phyloP scores from a whole-genome alignment of 2,329 filamentous ascomycete species.

The Colletotrichum karsti region DNA sequence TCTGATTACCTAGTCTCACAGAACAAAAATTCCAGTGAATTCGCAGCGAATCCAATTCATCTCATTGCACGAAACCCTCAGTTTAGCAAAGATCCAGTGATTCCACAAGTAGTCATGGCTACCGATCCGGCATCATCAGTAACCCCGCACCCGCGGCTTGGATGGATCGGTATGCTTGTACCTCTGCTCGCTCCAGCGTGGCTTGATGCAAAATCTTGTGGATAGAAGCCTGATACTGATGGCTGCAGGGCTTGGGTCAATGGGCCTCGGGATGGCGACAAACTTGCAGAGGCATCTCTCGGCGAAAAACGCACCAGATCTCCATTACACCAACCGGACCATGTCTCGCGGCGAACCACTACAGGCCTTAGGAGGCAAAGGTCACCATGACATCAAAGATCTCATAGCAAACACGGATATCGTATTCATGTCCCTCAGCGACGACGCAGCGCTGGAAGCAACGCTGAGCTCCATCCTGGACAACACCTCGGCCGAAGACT shows the following conservation, averaged over 20 bases:
- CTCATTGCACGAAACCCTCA: not conserved
- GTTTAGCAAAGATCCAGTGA: too few relatives aligned
- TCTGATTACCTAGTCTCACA: too few relatives aligned
- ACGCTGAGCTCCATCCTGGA: slow-evolving; percentile 41
- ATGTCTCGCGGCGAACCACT: slow-evolving; percentile 50
- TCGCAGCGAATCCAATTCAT: not conserved
- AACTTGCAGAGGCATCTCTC: slow-evolving; percentile 55
- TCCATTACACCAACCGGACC: slow-evolving; percentile 56
- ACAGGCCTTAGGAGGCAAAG: slow-evolving; percentile 36
- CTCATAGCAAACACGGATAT: slow-evolving; percentile 42
- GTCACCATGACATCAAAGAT: slow-evolving; percentile 31
- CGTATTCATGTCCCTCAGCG: slow-evolving; percentile 51
- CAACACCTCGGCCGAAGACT: slow-evolving; percentile 4
- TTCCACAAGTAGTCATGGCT: not conserved
- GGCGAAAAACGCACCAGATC: slow-evolving; percentile 27
- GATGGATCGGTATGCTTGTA: slow-evolving; percentile 17
- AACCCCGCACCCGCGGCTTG: slow-evolving; percentile 11
- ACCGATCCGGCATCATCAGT: not conserved
- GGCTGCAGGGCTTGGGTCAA: slow-evolving; percentile 55
- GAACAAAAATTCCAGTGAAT: too few relatives aligned
- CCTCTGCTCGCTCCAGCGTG: too few relatives aligned
- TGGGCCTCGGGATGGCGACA: slow-evolving; percentile 58
- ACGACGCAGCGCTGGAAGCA: slow-evolving; percentile 47
- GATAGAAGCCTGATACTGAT: too few relatives aligned
- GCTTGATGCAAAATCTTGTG: too few relatives aligned